Evolutionary conservation across 164 flowering plant species (phyloP), one percentile per base, ranked within the genome.

Genomic region (Vitis riparia): DNA sequence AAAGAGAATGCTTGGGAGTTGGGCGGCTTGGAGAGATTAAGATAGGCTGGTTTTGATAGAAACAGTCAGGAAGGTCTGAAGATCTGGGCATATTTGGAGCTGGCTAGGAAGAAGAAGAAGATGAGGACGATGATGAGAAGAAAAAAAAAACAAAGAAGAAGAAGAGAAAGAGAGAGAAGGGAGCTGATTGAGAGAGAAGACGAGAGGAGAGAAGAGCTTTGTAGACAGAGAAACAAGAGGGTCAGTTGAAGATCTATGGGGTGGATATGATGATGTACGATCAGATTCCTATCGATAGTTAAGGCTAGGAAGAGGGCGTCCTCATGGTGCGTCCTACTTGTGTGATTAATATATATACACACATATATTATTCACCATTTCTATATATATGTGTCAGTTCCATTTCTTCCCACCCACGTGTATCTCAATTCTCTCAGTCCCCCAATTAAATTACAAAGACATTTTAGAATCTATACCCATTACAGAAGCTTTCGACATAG

Each of bases 41-140:
- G 14, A 67, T 56, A 6, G 97, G 92, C 23, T 75, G 60, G 29
- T 55, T 78, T 63, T 65, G 72, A 55, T 87, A 83, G 62, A 69
- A 62, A 76, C 90, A 90, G 53, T 92, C 93, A 32, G 97, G 97
- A 55, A 94, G 84, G 37, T 89, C 92, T 65, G 55, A 55, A 62
- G 86, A 75, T 57, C 68, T 73, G 8, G 74, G 69, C 92, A 87
- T 89, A 56, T 48, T 74, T 63, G 4, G 11, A 47, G 51, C 9
- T 15, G 15, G 9, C 12, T 15, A 37, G 44, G 44, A 37, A 37
- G 44, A 1, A 37, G 44, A 12, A 47, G 51, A 9, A 11, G 15
- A 11, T n/a, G 30, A 19, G 23, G 23, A 19, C 23, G 23, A 2
- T 17, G 19, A 51, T 5, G 71, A 68, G 29, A 55, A 70, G 72